These are phyloP conservation scores for Jatropha multifida DNA, from an alignment of 441 rosid genomes.

Conservation along the genomic window DNA sequence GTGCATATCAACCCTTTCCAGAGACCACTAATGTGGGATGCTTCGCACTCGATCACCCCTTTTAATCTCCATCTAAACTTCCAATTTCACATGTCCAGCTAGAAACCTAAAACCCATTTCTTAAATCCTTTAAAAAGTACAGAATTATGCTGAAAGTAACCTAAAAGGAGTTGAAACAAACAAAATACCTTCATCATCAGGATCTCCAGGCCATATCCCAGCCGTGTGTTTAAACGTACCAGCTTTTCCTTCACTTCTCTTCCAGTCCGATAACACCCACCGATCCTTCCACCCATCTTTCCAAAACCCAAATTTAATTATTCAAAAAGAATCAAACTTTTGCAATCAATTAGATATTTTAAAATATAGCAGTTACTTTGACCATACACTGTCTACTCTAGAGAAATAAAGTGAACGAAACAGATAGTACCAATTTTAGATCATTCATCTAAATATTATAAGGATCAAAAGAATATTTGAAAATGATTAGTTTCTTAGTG, in stretches of 20 bases:
- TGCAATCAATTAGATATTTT: background rate
- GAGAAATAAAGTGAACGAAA: background rate
- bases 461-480: no score
- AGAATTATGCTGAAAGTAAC: background rate
- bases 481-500: no score
- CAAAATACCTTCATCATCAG: slow-evolving; percentile 65
- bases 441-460: background rate
- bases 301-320: slow-evolving; percentile 5
- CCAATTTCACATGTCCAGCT: background rate
- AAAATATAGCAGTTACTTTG: background rate
- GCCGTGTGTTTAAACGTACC: slow-evolving; percentile 81
- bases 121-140: background rate
- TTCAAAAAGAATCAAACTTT: slow-evolving; percentile 1
- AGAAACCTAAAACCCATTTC: background rate
- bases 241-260: slow-evolving; percentile 79
- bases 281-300: slow-evolving; percentile 85
- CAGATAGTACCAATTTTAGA: background rate
- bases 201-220: slow-evolving; percentile 87
- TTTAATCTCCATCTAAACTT: background rate
- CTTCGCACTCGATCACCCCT: background rate
- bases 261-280: slow-evolving; percentile 93
- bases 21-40: no score
- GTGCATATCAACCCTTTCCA: no score
- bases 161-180: background rate
- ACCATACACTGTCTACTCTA: background rate